Percentiles rank a stretch among this genome's conserved stretches.
Evolutionary conservation across 148 eudicot species (phyloP).

Genomic region (Chenopodium suecicum): DNA sequence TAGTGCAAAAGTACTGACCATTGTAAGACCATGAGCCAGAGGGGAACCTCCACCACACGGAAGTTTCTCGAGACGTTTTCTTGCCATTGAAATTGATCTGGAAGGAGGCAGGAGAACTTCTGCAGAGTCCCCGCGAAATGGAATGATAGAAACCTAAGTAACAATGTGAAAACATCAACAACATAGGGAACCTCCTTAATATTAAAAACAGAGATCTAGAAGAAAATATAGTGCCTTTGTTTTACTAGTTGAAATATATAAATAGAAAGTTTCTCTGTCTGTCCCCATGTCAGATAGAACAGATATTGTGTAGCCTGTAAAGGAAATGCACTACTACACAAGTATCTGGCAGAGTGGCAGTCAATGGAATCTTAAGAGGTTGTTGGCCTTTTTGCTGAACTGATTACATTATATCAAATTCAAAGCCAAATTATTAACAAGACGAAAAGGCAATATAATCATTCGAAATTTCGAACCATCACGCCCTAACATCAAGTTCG

Average conservation of each 20-base stretch:
- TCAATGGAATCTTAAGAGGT: too few relatives aligned
- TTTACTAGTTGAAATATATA: background rate
- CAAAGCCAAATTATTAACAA: background rate
- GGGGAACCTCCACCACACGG: conserved; percentile 99
- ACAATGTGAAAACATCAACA: background rate
- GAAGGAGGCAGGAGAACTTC: conserved; percentile 98
- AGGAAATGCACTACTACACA: background rate
- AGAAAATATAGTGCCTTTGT: background rate
- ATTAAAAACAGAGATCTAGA: background rate
- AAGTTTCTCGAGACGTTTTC: conserved; percentile 97
- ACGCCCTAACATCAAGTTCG: background rate
- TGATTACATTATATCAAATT: background rate
- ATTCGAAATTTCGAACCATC: background rate
- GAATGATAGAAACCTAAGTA: conserved; percentile 80
- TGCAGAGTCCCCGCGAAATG: conserved; percentile 94
- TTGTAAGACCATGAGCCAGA: conserved; percentile 97
- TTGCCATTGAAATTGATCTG: conserved; percentile 95
- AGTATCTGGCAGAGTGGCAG: background rate
- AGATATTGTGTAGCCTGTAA: background rate
- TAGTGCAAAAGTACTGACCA: conserved; percentile 44
- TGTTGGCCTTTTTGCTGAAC: background rate
- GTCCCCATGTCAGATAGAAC: background rate
- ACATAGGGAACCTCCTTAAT: background rate
- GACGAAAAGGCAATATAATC: background rate
- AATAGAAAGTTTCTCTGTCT: background rate